phyloP scores from a whole-genome alignment of 2,329 filamentous ascomycete species.

The Acephala macrosclerotiorum region DNA sequence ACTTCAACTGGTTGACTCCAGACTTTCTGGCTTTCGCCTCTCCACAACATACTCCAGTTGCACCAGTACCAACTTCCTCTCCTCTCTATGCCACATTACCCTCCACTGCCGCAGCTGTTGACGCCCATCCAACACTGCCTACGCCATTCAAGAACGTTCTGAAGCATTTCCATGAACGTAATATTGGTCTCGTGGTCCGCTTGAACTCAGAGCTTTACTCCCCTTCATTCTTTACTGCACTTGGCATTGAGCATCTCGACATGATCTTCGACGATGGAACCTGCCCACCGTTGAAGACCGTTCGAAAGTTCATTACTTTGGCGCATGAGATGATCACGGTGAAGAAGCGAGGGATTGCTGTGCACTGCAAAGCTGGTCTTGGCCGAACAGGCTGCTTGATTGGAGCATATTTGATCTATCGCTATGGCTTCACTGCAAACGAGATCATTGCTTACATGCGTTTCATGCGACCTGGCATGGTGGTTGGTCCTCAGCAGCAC shows the following conservation, averaged over 20 bases:
- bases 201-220: constrained; percentile 97
- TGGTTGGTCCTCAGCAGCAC: constrained; percentile 97
- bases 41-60: constrained; percentile 81
- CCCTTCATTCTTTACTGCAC: constrained; percentile 93
- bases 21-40: constrained; percentile 96
- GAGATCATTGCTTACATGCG: constrained; percentile 98
- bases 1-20: constrained; percentile 99
- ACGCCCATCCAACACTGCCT: constrained; percentile 74
- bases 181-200: constrained; percentile 92
- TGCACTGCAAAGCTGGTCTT: constrained; percentile 97
- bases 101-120: constrained; percentile 75
- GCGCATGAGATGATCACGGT: constrained; percentile 94
- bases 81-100: constrained; percentile 79
- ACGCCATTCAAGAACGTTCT: constrained; percentile 96
- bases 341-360: constrained; percentile 91
- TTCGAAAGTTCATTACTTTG: constrained; percentile 92
- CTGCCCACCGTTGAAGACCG: constrained; percentile 87
- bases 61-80: constrained; percentile 74
- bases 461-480: constrained; percentile 99
- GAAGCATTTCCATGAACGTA: constrained; percentile 83
- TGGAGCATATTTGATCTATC: constrained; percentile 96
- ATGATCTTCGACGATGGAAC: constrained; percentile 99
- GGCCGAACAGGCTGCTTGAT: constrained; percentile 96
- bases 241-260: constrained; percentile 94
- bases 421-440: constrained; percentile 96